A percentile compares a stretch with the other conserved stretches of the same genome.
Evolutionary conservation across 1,139 yeast genomes (phyloP).

Genomic region (Geotrichum restrictum): DNA sequence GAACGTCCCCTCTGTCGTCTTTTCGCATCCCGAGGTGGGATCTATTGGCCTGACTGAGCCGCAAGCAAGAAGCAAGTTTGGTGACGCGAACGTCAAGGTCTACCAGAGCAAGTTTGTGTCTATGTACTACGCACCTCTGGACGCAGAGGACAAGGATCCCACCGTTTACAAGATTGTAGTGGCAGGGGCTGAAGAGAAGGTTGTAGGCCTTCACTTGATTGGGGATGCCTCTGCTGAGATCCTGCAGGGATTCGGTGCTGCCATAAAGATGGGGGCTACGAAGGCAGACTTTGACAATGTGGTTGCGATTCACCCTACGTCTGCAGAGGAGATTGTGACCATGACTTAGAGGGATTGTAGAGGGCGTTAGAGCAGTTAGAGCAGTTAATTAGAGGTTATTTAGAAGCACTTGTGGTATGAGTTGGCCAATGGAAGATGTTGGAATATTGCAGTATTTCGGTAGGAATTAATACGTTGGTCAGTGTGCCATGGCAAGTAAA

Average conservation of each 20-base stretch:
- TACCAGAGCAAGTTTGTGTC: constrained; percentile 81
- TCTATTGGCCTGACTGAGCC: constrained; percentile 80
- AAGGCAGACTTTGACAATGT: constrained; percentile 89
- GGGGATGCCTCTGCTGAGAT: constrained; percentile 91
- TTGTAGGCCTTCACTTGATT: constrained; percentile 88
- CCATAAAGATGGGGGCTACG: constrained; percentile 90
- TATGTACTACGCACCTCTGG: constrained; percentile 84
- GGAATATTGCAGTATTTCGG: too few relatives aligned
- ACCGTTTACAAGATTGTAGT: constrained; percentile 79
- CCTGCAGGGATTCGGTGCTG: constrained; percentile 97
- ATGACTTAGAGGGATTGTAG: constrained; percentile 46
- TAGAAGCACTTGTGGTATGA: too few relatives aligned
- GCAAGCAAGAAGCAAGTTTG: constrained; percentile 73
- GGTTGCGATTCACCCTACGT: constrained; percentile 97
- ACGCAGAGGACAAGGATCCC: constrained; percentile 70
- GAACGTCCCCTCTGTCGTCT: constrained; percentile 86
- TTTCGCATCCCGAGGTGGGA: constrained; percentile 97
- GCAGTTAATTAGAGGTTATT: too few relatives aligned
- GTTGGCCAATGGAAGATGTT: too few relatives aligned
- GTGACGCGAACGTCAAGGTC: constrained; percentile 72
- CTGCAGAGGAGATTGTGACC: constrained; percentile 96
- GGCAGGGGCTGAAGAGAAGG: constrained; percentile 81
- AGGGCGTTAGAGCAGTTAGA: too few relatives aligned
- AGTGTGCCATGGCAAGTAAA: too few relatives aligned
- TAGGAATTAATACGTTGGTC: too few relatives aligned